These are phyloP conservation scores for Aspergillus nanangensis DNA, from an alignment of 495 filamentous ascomycete species.

Conservation along the genomic window DNA sequence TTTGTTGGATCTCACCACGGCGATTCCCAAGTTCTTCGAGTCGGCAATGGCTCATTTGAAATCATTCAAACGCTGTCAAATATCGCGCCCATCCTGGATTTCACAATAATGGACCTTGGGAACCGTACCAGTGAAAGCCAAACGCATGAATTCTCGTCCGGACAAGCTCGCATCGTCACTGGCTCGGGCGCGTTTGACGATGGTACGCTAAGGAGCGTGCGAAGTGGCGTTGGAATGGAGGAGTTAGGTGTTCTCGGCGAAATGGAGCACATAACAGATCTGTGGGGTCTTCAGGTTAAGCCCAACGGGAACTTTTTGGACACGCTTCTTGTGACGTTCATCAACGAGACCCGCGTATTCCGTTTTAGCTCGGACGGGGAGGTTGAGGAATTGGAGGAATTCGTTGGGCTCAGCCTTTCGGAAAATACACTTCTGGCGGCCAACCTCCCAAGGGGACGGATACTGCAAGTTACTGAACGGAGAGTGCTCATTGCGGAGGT, in stretches of 20 bases:
- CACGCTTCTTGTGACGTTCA: constrained; percentile 72
- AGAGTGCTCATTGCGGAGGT: constrained; percentile 59
- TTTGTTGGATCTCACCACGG: constrained; percentile 92
- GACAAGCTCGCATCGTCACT: constrained; percentile 89
- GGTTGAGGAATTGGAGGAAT: constrained; percentile 77
- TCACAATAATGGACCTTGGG: constrained; percentile 92
- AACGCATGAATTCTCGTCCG: constrained; percentile 86
- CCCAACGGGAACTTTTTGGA: constrained; percentile 49
- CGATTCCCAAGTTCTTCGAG: constrained; percentile 77
- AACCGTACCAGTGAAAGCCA: constrained; percentile 72
- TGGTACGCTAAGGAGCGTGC: constrained; percentile 80
- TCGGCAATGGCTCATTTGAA: constrained; percentile 52
- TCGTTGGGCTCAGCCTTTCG: constrained; percentile 62
- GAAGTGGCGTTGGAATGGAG: constrained; percentile 91
- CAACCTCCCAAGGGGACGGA: constrained; percentile 55
- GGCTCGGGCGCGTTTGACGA: constrained; percentile 85
- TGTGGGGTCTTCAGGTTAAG: constrained; percentile 61
- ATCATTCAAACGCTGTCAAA: constrained; percentile 76
- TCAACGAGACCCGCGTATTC: constrained; percentile 82
- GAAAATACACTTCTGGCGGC: constrained; percentile 69
- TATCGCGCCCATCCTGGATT: constrained; percentile 88
- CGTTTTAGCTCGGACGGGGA: constrained; percentile 68
- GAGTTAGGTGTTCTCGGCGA: constrained; percentile 79
- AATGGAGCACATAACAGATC: constrained; percentile 65
- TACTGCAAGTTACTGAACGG: constrained; percentile 75